Conservation (phyloP, 352 stramenopile genomes). For the Phytophthora sojae region DNA sequence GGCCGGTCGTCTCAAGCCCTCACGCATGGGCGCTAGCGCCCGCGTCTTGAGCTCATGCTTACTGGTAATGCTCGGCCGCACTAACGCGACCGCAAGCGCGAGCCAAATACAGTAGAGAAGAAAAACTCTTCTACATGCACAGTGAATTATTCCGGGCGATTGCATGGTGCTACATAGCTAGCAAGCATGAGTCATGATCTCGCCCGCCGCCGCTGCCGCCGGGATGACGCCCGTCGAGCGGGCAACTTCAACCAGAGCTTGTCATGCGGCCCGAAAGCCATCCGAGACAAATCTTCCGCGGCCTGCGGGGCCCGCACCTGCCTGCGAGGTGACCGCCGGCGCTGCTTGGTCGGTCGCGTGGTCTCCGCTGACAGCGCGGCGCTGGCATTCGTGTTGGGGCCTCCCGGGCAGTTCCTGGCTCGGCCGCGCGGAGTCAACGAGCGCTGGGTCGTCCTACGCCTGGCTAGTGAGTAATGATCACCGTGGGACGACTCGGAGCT, state of each 20-base stretch:
- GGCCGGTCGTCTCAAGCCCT: no score
- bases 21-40: no score
- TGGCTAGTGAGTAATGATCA: constrained; percentile 44
- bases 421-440: constrained; percentile 8
- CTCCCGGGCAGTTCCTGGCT: neutral
- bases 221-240: constrained; percentile 2
- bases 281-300: constrained; percentile 23
- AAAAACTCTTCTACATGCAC: no score
- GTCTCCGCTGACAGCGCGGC: constrained; percentile 19
- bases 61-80: no score
- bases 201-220: neutral
- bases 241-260: constrained; percentile 24
- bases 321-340: constrained; percentile 1
- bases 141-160: no score
- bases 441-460: constrained; percentile 17
- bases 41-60: no score
- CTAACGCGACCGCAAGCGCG: no score
- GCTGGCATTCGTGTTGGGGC: constrained; percentile 34
- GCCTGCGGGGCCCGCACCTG: constrained; percentile 5
- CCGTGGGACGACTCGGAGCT: constrained; percentile 19
- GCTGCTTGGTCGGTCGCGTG: neutral
- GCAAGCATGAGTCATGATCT: no score
- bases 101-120: no score
- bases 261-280: constrained; percentile 21
- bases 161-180: no score